Evolutionary conservation across 2,329 filamentous ascomycete species (phyloP).

Genomic region (Aspergillus pseudoglaucus): DNA sequence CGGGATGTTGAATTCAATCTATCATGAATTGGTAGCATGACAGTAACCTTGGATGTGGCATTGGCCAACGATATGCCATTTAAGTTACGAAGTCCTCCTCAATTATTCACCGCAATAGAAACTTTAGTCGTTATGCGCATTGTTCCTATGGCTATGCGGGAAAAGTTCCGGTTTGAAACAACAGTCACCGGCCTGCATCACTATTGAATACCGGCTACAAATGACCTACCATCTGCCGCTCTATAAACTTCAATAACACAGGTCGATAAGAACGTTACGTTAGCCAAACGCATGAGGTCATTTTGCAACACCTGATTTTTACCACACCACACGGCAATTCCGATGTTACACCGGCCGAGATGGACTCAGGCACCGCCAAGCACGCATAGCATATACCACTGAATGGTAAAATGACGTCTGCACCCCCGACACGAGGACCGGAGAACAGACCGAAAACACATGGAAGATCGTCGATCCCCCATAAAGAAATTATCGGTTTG

Average conservation of each 20-base stretch:
- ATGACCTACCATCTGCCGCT: slow-evolving; percentile 20
- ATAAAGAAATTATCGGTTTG: too few species aligned
- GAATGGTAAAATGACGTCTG: slow-evolving; percentile 36
- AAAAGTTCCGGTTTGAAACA: too few species aligned
- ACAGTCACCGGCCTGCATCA: too few species aligned
- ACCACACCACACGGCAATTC: slow-evolving; percentile 53
- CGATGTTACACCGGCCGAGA: slow-evolving; percentile 43
- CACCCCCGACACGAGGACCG: slow-evolving; percentile 27
- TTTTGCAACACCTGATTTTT: slow-evolving; percentile 37
- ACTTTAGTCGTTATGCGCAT: too few species aligned
- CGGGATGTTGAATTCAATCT: too few species aligned
- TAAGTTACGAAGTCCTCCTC: too few species aligned
- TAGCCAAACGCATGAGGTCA: slow-evolving; percentile 39
- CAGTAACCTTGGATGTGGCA: too few species aligned
- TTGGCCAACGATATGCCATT: too few species aligned
- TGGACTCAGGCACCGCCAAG: slow-evolving; percentile 28
- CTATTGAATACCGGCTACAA: slow-evolving; percentile 17
- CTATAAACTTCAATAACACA: slow-evolving; percentile 29
- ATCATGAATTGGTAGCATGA: too few species aligned
- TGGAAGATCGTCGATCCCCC: slow-evolving; percentile 11
- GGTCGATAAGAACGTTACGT: slow-evolving; percentile 34
- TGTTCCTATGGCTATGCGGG: too few species aligned
- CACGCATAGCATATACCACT: slow-evolving; percentile 36
- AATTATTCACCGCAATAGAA: too few species aligned
- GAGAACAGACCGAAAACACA: slow-evolving; percentile 33